Conservation (phyloP, 345 rosid species). For the Durio zibethinus region DNA sequence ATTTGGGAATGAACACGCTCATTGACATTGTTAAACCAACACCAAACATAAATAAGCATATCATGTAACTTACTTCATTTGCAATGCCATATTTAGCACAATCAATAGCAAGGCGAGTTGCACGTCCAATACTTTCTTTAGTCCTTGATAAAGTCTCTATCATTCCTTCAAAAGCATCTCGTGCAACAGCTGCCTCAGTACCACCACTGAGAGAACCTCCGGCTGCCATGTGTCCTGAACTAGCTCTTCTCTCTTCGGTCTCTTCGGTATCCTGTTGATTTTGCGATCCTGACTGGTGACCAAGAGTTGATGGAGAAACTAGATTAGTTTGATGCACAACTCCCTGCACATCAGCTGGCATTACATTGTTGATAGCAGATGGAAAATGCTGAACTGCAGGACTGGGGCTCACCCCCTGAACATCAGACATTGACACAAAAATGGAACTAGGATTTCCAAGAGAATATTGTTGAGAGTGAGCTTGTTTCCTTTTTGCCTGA, state of each 20-base stretch:
- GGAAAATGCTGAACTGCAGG: conserved; percentile 49
- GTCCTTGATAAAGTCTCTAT: conserved; percentile 95
- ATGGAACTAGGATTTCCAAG: conserved; percentile 41
- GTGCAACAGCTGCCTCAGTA: conserved; percentile 92
- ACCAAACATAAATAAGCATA: background rate
- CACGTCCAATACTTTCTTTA: conserved; percentile 96
- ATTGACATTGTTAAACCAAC: background rate
- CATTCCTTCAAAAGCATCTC: conserved; percentile 99
- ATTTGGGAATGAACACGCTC: background rate
- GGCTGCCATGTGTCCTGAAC: conserved; percentile 50
- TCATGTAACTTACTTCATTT: conserved; percentile 60
- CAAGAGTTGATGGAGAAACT: conserved; percentile 48
- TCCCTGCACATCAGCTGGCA: conserved; percentile 41
- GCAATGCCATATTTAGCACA: conserved; percentile 96
- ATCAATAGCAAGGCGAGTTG: conserved; percentile 91
- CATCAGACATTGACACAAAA: conserved; percentile 31
- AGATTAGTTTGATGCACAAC: conserved; percentile 31
- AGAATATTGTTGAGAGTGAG: conserved; percentile 53
- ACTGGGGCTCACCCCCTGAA: conserved; percentile 49
- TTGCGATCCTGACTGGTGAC: conserved; percentile 36
- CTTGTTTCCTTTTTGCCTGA: conserved; percentile 83
- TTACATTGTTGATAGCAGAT: conserved; percentile 35
- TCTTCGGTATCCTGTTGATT: conserved; percentile 57
- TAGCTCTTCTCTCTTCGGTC: conserved; percentile 58
- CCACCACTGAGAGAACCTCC: conserved; percentile 80